A percentile compares a stretch with the other conserved stretches of the same genome.
These are phyloP conservation scores for Coniferiporia weirii DNA, from an alignment of 1,284 basidiomycete species.

Conservation along the genomic window DNA sequence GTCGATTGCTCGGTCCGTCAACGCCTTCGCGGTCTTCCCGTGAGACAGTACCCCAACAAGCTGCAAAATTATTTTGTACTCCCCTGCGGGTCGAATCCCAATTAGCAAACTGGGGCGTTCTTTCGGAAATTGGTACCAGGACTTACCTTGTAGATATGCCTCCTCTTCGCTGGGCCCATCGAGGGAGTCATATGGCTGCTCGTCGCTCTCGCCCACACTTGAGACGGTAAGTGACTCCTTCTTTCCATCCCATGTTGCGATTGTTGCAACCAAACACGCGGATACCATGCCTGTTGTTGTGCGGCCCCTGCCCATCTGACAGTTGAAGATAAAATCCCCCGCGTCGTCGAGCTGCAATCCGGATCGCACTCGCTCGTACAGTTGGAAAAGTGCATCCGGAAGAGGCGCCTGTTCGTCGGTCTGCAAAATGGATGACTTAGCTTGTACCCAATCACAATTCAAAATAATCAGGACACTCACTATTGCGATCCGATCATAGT, in stretches of 20 bases:
- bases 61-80: constrained; percentile 96
- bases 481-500: constrained; percentile 85
- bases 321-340: constrained; percentile 83
- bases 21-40: constrained; percentile 88
- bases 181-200: constrained; percentile 55
- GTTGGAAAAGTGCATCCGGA: constrained; percentile 74
- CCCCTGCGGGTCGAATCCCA: constrained; percentile 50
- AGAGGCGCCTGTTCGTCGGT: constrained; percentile 96
- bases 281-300: constrained; percentile 93
- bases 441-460: neutral
- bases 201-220: constrained; percentile 36
- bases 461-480: constrained; percentile 40
- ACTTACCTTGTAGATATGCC: constrained; percentile 76
- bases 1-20: constrained; percentile 88
- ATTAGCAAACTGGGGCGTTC: neutral
- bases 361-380: constrained; percentile 68
- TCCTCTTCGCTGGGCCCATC: constrained; percentile 81
- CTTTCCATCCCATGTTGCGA: constrained; percentile 53
- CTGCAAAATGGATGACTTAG: constrained; percentile 35
- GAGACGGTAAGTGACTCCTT: constrained; percentile 33
- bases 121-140: constrained; percentile 18
- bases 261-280: constrained; percentile 82
- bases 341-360: constrained; percentile 50
- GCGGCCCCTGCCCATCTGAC: constrained; percentile 80
- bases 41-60: constrained; percentile 86